Evolutionary conservation across 2,329 filamentous ascomycete species (phyloP).

Genomic region (Pseudopyricularia javanii): DNA sequence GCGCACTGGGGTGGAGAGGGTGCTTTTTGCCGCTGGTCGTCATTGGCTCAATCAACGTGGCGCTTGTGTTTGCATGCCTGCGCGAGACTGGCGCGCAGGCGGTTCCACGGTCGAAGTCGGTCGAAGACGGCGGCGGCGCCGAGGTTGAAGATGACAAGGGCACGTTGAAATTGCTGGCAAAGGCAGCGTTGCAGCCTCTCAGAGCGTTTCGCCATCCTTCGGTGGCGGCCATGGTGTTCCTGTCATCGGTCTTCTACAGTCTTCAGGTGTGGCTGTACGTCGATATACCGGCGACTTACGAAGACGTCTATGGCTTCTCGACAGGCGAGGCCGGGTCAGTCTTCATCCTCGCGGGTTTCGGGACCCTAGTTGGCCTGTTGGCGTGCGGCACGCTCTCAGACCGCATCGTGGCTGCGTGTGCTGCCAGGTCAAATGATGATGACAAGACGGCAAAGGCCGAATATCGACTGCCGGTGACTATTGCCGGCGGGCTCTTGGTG

Average conservation of each 20-base stretch:
- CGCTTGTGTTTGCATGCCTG: slow-evolving; percentile 24
- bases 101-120: not conserved
- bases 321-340: not conserved
- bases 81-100: slow-evolving; percentile 23
- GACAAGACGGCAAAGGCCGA: not conserved
- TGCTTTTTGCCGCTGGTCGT: slow-evolving; percentile 35
- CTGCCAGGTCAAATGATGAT: not conserved
- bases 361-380: not conserved
- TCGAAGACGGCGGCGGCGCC: not conserved
- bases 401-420: not conserved
- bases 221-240: not conserved
- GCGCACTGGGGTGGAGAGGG: slow-evolving; percentile 32
- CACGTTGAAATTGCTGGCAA: not conserved
- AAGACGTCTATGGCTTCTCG: not conserved
- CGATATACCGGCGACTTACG: not conserved
- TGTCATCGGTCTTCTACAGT: not conserved
- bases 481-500: not conserved
- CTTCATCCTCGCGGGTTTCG: not conserved
- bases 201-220: not conserved
- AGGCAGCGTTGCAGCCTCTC: not conserved
- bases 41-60: slow-evolving; percentile 18
- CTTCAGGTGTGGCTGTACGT: not conserved
- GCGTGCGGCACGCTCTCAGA: not conserved
- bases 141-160: not conserved
- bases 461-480: not conserved